Base-by-base conservation (phyloP, 495 filamentous ascomycete genomes). In the Cairneyella variabilis region DNA sequence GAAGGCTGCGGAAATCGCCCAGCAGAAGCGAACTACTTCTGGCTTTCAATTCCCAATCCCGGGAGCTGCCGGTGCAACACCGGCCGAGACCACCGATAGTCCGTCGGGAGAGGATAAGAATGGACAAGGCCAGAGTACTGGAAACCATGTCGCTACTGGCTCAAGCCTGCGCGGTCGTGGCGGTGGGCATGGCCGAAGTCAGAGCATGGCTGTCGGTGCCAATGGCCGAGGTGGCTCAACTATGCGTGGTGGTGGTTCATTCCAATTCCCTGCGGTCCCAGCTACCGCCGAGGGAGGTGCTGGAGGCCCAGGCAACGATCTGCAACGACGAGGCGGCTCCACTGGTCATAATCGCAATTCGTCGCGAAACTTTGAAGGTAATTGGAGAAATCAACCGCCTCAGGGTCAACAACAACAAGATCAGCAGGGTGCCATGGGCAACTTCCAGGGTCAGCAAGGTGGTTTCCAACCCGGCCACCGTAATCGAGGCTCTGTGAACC, bases 281-380 rank as follows among this genome's bases (percentile, higher is more conserved):
- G 45, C 53, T 5, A 21, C 48, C 28, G 68, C 70, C 44, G 66
- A 71, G 8, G 66, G 71, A 4, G 51, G 62, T 38, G 60, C 63
- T 23, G 47, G 48, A 0, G 55, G 41, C 27, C 63, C 62, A 41
- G 48, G 37, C 25, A 62, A 57, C 52, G 90, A 95, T 54, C 85
- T 88, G 62, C 73, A 77, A 54, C 85, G 89, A 51, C 85, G 89
- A 51, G 79, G 80, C 50, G 84, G 85, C 56, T 45, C 56, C 25
- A 69, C 72, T 26, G 73, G 78, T 30, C 93, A 98, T 67, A 84
- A 79, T 60, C 81, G 95, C 46, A 85, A 83, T 8, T 77, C 75
- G 6, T 98, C 93, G 14, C 79, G 93, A 26, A 98, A 97, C 65
- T 98, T 97, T 69, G 95, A 98, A 56, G 83, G 90, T 57, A 97